Evolutionary conservation across 108 stramenopile genomes (phyloP).

Genomic region (Cyclotella sp.): DNA sequence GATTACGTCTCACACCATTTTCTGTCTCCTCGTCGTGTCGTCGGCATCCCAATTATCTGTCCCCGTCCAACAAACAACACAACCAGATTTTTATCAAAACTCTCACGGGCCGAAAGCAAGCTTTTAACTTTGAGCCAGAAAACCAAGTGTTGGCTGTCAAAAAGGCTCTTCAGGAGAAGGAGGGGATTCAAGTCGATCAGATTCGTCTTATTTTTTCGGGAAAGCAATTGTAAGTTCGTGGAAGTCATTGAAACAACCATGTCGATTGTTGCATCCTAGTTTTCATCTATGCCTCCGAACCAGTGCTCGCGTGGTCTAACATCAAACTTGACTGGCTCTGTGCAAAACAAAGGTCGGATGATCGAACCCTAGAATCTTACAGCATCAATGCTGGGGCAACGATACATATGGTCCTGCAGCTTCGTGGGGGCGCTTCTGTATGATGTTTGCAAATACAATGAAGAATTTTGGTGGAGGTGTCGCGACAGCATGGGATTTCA

Average conservation of each 20-base stretch:
- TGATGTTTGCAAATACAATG: neutral
- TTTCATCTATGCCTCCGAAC: too few relatives aligned
- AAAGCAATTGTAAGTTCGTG: slow-evolving; percentile 82
- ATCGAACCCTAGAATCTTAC: slow-evolving; percentile 92
- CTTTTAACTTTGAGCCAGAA: slow-evolving; percentile 96
- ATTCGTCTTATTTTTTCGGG: slow-evolving; percentile 98
- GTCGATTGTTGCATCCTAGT: too few relatives aligned
- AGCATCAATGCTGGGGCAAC: slow-evolving; percentile 97
- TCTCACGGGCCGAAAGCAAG: slow-evolving; percentile 94
- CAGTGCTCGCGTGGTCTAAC: neutral
- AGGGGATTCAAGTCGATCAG: slow-evolving; percentile 98
- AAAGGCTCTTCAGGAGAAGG: slow-evolving; percentile 98
- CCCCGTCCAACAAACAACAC: neutral
- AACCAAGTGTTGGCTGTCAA: slow-evolving; percentile 95
- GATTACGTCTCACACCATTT: neutral
- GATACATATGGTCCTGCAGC: slow-evolving; percentile 99
- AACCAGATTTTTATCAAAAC: slow-evolving; percentile 95
- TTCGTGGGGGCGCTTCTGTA: slow-evolving; percentile 85
- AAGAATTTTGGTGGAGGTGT: too few relatives aligned
- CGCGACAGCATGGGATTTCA: too few relatives aligned
- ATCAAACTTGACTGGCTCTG: neutral
- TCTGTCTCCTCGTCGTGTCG: neutral
- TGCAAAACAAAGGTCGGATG: slow-evolving; percentile 65
- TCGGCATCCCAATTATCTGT: neutral
- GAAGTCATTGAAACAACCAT: too few relatives aligned